These are phyloP conservation scores for Aspergillus amoenus DNA, from an alignment of 2,329 filamentous ascomycete species.

Conservation along the genomic window DNA sequence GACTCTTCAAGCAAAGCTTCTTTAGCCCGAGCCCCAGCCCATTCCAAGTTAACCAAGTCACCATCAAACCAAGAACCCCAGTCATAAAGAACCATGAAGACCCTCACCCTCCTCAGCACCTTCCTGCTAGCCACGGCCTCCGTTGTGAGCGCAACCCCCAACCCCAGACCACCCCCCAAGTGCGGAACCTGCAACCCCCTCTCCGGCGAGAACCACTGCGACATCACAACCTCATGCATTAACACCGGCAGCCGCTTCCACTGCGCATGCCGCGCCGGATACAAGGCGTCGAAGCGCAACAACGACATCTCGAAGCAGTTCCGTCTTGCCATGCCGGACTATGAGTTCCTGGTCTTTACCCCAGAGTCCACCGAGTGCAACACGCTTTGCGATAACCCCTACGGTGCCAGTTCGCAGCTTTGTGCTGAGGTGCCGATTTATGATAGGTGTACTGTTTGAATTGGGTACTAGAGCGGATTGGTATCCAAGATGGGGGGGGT, in stretches of 20 bases:
- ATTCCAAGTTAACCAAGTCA: background rate
- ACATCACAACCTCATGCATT: slow-evolving; percentile 47
- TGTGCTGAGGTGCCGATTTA: slow-evolving; percentile 37
- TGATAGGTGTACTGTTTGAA: slow-evolving; percentile 28
- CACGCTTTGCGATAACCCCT: slow-evolving; percentile 36
- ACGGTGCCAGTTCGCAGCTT: slow-evolving; percentile 28
- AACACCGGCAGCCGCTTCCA: slow-evolving; percentile 42
- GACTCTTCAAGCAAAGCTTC: background rate
- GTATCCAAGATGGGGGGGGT: background rate
- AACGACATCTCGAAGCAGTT: slow-evolving; percentile 34
- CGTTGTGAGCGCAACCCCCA: slow-evolving; percentile 16
- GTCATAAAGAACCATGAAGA: slow-evolving; percentile 26
- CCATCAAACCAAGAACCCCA: slow-evolving; percentile 5
- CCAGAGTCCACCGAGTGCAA: slow-evolving; percentile 37
- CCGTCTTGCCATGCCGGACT: slow-evolving; percentile 39
- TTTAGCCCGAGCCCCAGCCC: background rate
- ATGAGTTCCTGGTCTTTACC: slow-evolving; percentile 41
- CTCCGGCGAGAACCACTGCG: slow-evolving; percentile 41
- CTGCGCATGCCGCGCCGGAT: slow-evolving; percentile 44
- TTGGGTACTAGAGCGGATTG: background rate
- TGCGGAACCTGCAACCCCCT: slow-evolving; percentile 43
- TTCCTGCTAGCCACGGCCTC: slow-evolving; percentile 27
- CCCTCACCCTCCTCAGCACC: slow-evolving; percentile 23
- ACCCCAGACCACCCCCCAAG: slow-evolving; percentile 20
- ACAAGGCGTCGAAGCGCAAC: slow-evolving; percentile 36